Conservation (phyloP, 2,329 filamentous ascomycete species). For the Trichoderma guizhouense region DNA sequence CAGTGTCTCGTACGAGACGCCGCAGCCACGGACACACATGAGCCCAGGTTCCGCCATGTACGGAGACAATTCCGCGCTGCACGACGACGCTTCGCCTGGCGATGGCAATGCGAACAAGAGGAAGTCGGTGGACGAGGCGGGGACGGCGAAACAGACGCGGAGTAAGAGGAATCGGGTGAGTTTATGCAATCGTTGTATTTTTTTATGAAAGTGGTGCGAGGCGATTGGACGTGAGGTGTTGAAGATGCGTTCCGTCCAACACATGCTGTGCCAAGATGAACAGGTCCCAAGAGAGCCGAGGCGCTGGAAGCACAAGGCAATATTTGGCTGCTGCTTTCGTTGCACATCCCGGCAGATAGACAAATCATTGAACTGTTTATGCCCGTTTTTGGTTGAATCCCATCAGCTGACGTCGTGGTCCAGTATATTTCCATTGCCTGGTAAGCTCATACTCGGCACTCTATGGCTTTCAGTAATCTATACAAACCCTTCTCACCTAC, state of each 20-base stretch:
- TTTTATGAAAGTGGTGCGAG: background rate
- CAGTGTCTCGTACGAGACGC: conserved; percentile 34
- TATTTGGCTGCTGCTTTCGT: background rate
- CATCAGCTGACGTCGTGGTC: background rate
- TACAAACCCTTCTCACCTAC: background rate
- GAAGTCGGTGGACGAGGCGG: conserved; percentile 42
- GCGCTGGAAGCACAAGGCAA: background rate
- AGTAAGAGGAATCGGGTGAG: conserved; percentile 59
- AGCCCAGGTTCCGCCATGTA: conserved; percentile 39
- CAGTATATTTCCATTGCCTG: conserved; percentile 62
- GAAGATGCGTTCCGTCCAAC: background rate
- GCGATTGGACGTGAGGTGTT: background rate
- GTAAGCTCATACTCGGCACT: conserved; percentile 37
- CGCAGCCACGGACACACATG: conserved; percentile 31
- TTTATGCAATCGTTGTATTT: conserved; percentile 21
- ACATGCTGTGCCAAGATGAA: background rate
- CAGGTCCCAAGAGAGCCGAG: background rate
- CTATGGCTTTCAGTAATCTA: background rate
- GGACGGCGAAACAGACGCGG: conserved; percentile 51
- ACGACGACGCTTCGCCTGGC: conserved; percentile 20
- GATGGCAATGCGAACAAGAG: conserved; percentile 32
- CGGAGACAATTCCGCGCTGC: conserved; percentile 50
- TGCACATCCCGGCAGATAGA: background rate
- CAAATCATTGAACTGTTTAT: background rate
- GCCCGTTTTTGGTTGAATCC: background rate